Evolutionary conservation across 2,329 filamentous ascomycete genomes (phyloP), one percentile per base, ranked within the genome.

Genomic region (Diaporthe aspalathi): DNA sequence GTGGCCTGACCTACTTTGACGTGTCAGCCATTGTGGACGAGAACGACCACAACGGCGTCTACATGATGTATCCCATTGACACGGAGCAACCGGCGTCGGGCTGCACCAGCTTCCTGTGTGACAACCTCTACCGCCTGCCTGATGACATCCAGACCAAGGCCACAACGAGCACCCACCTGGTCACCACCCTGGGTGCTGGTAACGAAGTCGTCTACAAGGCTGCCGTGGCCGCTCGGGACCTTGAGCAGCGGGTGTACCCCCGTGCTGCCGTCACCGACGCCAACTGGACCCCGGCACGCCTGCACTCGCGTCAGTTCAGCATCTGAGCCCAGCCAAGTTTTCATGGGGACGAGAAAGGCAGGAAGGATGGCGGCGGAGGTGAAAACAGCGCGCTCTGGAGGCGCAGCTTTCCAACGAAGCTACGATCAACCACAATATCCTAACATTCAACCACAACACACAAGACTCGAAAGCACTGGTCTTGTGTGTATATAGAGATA

Each of bases 61-160:
- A 83, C 76, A 71, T 78, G 77, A 78, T 85, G 71, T 83, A 79
- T 77, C 82, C 82, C 1, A 74, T 75, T 17, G 72, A 71, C 35
- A 63, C 45, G 16, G 45, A 73, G 68, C 65, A 71, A 70, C 81
- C 81, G 20, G 66, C 79, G 60, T 82, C 81, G 6, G 83, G 83
- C 49, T 85, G 83, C 78, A 76, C 78, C 50, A 62, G 12, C n/a
- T 84, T 81, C 76, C 80, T 81, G 27, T 85, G 83, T 78, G 54
- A 38, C 77, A 88, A 85, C 73, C 83, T 80, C 72, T 90, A 90
- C 84, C 88, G 85, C 79, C 78, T 81, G 20, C 76, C 82, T 12
- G 84, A 90, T 70, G 88, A 90, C 72, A 75, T 89, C 74, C 85
- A 88, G 80, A 90, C 88, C 77, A 86, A 88, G 80, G 78, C 80